These are phyloP conservation scores for Hypoxylon sp. DNA, from an alignment of 2,329 filamentous ascomycete genomes.

Conservation along the genomic window DNA sequence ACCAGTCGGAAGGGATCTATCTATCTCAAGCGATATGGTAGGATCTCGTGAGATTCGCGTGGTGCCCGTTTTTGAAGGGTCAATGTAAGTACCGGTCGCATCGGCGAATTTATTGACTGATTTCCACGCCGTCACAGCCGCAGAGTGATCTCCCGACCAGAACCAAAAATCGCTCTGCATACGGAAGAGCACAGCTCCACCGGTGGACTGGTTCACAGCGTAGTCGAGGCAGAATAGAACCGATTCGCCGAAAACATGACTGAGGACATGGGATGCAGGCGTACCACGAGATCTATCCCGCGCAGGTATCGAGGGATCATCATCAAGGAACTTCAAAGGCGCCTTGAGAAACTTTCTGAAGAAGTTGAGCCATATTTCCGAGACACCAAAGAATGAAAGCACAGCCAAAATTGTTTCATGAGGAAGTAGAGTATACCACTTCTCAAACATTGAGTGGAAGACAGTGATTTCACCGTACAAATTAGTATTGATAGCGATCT, in stretches of 20 bases:
- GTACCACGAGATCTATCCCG: slow-evolving; percentile 67
- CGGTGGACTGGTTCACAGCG: slow-evolving; percentile 69
- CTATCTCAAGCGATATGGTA: slow-evolving; percentile 39
- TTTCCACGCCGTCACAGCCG: slow-evolving; percentile 70
- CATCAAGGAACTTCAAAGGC: slow-evolving; percentile 69
- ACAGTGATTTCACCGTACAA: slow-evolving; percentile 61
- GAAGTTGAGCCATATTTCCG: slow-evolving; percentile 68
- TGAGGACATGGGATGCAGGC: slow-evolving; percentile 71
- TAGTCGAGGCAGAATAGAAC: slow-evolving; percentile 76
- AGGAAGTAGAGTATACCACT: slow-evolving; percentile 60
- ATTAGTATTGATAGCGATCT: slow-evolving; percentile 60
- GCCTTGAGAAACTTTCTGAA: slow-evolving; percentile 71
- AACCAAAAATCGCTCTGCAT: slow-evolving; percentile 77
- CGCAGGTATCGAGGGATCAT: slow-evolving; percentile 60
- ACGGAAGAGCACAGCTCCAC: slow-evolving; percentile 69
- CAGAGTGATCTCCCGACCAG: slow-evolving; percentile 67
- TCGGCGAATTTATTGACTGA: slow-evolving; percentile 67
- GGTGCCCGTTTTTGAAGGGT: slow-evolving; percentile 64
- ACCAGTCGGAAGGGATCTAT: slow-evolving; percentile 60
- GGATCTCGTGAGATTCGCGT: slow-evolving; percentile 56
- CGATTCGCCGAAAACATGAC: slow-evolving; percentile 70
- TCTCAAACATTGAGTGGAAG: slow-evolving; percentile 62
- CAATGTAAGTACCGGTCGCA: slow-evolving; percentile 69
- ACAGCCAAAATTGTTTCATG: slow-evolving; percentile 71
- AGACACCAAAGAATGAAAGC: slow-evolving; percentile 70